Base-by-base conservation (phyloP, 805 yeast species). In the Candida insectalens region DNA sequence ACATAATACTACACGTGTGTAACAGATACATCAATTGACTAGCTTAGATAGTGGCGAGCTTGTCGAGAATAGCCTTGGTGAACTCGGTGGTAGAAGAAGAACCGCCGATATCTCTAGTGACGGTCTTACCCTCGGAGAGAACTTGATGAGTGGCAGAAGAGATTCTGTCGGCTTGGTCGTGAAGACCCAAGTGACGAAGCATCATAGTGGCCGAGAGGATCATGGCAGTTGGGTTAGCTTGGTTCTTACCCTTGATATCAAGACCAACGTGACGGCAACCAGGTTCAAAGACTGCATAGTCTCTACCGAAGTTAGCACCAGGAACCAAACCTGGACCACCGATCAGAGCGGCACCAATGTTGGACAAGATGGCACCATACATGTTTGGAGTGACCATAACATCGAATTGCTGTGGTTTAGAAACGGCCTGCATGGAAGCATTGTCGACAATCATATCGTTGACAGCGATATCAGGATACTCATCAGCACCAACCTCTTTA, bases 241-340 rank as follows among this genome's bases (percentile, higher is more conserved):
- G 72, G 71, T 85, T 83, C 65, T 83, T 75, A 57, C 95, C 96
- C 71, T 83, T 73, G 61, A 92, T 83, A 64, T 89, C 96, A 51
- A 89, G 72, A 65, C 97, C 97, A 54, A 88, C 97, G 70, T 88
- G 97, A 74, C 98, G 83, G 69, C 96, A 88, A 67, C 97, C 98
- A 53, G 98, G 97, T 72, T 89, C 98, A 63, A 92, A 89, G 42
- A 89, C 94, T 37, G 97, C 97, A 62, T 81, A 80, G 53, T 89
- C 96, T 64, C 95, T 81, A 65, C 98, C 98, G 48, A 83, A 88
- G 72, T 87, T 85, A 55, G 94, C 96, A 65, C 97, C 97, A 50
- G 98, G 96, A 36, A 89, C 95, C 52, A 89, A 71, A 64, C 97
- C 97, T 59, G 97, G 96, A 51, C 96, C 96, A 63, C 97, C 97